These are phyloP conservation scores for Chamaenerion angustifolium DNA, from an alignment of 345 rosid genomes.

Conservation along the genomic window DNA sequence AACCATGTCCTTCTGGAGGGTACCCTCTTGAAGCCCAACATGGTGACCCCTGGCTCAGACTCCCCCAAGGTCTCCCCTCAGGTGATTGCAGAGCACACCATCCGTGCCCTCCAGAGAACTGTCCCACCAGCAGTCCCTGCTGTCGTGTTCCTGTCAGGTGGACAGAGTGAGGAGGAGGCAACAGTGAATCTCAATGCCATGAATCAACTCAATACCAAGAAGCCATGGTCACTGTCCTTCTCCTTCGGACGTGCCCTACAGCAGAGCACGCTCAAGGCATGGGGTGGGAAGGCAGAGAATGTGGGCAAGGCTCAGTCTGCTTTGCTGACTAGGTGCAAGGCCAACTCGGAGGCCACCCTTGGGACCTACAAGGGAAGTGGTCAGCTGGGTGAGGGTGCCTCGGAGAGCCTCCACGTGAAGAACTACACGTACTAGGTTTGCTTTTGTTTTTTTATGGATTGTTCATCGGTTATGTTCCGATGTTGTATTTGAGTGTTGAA, in stretches of 20 bases:
- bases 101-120: conserved; percentile 76
- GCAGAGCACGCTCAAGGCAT: conserved; percentile 83
- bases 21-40: conserved; percentile 85
- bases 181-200: conserved; percentile 77
- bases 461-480: no score
- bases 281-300: conserved; percentile 81
- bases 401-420: conserved; percentile 88
- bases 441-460: not conserved
- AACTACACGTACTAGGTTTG: conserved; percentile 59
- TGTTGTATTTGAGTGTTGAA: not conserved
- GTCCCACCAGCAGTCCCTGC: conserved; percentile 91
- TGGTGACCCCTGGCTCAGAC: conserved; percentile 95
- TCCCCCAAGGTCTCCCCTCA: conserved; percentile 63
- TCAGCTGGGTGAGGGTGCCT: conserved; percentile 58
- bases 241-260: conserved; percentile 92
- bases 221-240: conserved; percentile 84
- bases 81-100: conserved; percentile 68
- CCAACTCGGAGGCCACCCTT: conserved; percentile 84
- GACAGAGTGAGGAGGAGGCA: conserved; percentile 96
- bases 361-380: conserved; percentile 81
- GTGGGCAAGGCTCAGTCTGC: conserved; percentile 50
- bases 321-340: conserved; percentile 56
- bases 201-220: conserved; percentile 64
- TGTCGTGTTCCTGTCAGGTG: conserved; percentile 77
- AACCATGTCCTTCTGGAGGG: conserved; percentile 90